phyloP scores from a whole-genome alignment of 2,329 filamentous ascomycete species.

The Rachicladosporium sp. region DNA sequence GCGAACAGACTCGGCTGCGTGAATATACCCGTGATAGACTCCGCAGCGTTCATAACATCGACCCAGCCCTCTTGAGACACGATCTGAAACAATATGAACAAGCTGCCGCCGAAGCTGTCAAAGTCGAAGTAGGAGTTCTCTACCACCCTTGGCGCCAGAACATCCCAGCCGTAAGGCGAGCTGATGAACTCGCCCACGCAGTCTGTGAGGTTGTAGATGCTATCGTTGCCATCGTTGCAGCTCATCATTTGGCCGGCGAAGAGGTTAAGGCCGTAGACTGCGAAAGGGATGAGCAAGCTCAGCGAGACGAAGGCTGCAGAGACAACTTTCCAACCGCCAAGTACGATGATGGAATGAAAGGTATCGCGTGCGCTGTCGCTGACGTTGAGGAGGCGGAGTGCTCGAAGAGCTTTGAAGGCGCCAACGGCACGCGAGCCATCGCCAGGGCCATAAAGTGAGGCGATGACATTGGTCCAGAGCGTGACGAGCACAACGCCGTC shows the following conservation, averaged over 20 bases:
- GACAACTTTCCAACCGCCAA: slow-evolving; percentile 87
- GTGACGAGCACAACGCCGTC: slow-evolving; percentile 85
- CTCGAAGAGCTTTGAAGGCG: slow-evolving; percentile 91
- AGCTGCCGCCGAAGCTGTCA: slow-evolving; percentile 81
- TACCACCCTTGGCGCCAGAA: slow-evolving; percentile 71
- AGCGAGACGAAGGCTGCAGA: slow-evolving; percentile 88
- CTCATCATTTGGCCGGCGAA: slow-evolving; percentile 69
- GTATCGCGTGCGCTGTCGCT: slow-evolving; percentile 92
- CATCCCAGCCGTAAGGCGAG: slow-evolving; percentile 68
- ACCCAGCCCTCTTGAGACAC: slow-evolving; percentile 98
- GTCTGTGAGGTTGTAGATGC: slow-evolving; percentile 49
- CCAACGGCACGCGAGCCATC: slow-evolving; percentile 82
- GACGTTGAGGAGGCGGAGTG: slow-evolving; percentile 81
- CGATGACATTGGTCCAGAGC: slow-evolving; percentile 87
- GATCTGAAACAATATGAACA: slow-evolving; percentile 97
- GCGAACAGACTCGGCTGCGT: slow-evolving; percentile 58
- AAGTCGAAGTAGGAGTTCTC: slow-evolving; percentile 80
- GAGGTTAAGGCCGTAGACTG: slow-evolving; percentile 86
- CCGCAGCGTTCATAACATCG: slow-evolving; percentile 76
- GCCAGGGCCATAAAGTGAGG: slow-evolving; percentile 68
- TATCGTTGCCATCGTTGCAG: slow-evolving; percentile 59
- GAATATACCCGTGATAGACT: slow-evolving; percentile 66
- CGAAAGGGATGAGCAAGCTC: slow-evolving; percentile 88
- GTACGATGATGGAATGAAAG: slow-evolving; percentile 90
- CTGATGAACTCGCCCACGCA: slow-evolving; percentile 77